Base-by-base conservation (phyloP, 2,329 filamentous ascomycete species). In the Aureobasidium sp. region DNA sequence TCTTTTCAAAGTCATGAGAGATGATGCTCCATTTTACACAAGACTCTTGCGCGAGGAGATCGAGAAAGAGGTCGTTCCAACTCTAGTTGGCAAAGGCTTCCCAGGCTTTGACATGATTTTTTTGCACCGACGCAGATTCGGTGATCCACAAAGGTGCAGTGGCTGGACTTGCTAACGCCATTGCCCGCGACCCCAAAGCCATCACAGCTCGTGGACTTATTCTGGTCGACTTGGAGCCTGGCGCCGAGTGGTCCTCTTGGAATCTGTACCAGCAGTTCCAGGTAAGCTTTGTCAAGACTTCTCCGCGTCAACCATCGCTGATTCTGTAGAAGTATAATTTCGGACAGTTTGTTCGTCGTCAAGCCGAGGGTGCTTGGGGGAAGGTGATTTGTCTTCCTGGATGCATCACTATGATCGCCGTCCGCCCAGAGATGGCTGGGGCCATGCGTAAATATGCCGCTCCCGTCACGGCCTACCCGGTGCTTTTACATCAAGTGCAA, bases 181-280 rank as follows among this genome's bases (percentile, higher is more conserved):
- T 70, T 2, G 54, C 66, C 4, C 65, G 67, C 16, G 70, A 72
- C 33, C 66, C 69, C 20, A 66, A 70, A 47, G 68, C 69, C 15
- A 72, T 72, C 36, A 70, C 70, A 6, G 69, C 70, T 15, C 71
- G 71, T 42, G 71, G 71, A 1, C 54, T 72, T 25, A 69, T 72
- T 3, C 55, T 71, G 25, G 71, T 72, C 1, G 71, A 72, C 42
- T 60, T 71, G 4, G 71, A 72, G 54, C 65, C 69, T n/a, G 71
- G 71, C 18, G 65, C 66, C 5, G 71, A 72, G 61, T 72, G 71
- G 71, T 70, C 70, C 2, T 61, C 70, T 48, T 72, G 70, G 70
- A 72, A 71, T 33, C 55, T 72, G 8, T 72, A 71, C 42, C 70
- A 72, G 40, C 70, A 71, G 51, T 71, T 72, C 42, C 71, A 72